Conservation (phyloP, 371 early-diverging fungal genomes). For the Syncephalis fuscata region DNA sequence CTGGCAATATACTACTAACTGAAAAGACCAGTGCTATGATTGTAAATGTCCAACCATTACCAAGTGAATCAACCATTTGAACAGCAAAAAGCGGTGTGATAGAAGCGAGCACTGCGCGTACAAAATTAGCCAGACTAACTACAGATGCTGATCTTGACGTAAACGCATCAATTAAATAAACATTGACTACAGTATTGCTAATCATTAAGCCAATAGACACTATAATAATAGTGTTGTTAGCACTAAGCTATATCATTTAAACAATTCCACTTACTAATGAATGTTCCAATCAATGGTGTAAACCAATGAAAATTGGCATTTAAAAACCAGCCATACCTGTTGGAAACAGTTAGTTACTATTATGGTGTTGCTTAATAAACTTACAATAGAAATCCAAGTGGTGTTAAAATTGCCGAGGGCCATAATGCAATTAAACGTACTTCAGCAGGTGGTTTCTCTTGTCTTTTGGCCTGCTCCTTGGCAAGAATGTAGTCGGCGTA, state of each 20-base stretch:
- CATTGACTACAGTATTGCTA: conserved; percentile 22
- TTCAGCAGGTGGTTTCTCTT: conserved; percentile 8
- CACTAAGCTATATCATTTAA: neutral
- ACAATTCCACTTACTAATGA: conserved; percentile 16
- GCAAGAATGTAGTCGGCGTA: conserved; percentile 16
- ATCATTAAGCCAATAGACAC: conserved; percentile 25
- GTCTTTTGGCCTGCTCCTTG: neutral
- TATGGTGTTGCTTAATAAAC: no score
- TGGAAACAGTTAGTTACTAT: no score
- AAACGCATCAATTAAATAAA: conserved; percentile 23
- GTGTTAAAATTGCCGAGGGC: conserved; percentile 20
- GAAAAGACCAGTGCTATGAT: conserved; percentile 13
- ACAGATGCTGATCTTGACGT: conserved; percentile 21
- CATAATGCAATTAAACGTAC: conserved; percentile 16
- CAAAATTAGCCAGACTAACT: conserved; percentile 19
- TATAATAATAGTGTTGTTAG: conserved; percentile 3
- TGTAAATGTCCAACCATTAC: conserved; percentile 28
- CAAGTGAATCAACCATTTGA: conserved; percentile 12
- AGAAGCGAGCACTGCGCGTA: conserved; percentile 20
- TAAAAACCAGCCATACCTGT: conserved; percentile 24
- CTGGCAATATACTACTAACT: conserved; percentile 10
- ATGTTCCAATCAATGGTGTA: conserved; percentile 13
- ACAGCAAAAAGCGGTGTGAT: conserved; percentile 22
- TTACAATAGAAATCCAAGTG: conserved; percentile 12
- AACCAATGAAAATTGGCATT: conserved; percentile 11